Evolutionary conservation across 2,329 filamentous ascomycete species (phyloP).

Genomic region (Thelonectria blattea): DNA sequence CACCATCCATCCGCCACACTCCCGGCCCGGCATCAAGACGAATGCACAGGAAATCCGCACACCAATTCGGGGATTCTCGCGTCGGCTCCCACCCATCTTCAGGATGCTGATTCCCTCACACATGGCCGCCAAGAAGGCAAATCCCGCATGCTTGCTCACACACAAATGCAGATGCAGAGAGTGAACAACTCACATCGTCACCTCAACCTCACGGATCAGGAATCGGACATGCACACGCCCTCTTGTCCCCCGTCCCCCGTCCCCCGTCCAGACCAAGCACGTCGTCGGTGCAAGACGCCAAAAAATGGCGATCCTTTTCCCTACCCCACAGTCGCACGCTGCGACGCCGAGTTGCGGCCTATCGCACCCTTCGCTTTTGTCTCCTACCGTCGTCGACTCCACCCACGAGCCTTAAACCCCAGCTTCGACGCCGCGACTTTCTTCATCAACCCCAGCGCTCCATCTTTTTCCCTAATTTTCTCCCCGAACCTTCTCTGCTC

Average conservation of each 20-base stretch:
- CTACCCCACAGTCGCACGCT: slow-evolving; percentile 39
- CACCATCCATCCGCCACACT: slow-evolving; percentile 6
- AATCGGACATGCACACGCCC: slow-evolving; percentile 7
- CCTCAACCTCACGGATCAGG: not conserved
- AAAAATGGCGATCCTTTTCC: slow-evolving; percentile 28
- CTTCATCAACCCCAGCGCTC: slow-evolving; percentile 29
- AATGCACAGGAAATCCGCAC: not conserved
- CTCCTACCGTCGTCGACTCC: slow-evolving; percentile 29
- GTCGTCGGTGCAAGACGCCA: slow-evolving; percentile 23
- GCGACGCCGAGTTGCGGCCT: slow-evolving; percentile 31
- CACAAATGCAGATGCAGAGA: not conserved
- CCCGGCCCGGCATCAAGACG: not conserved
- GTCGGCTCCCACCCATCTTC: not conserved
- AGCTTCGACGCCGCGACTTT: slow-evolving; percentile 35
- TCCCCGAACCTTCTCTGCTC: slow-evolving; percentile 28
- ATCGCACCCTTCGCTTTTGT: slow-evolving; percentile 35
- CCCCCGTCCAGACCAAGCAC: slow-evolving; percentile 8
- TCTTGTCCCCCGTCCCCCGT: slow-evolving; percentile 14
- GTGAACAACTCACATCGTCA: slow-evolving; percentile 2
- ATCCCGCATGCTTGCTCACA: not conserved
- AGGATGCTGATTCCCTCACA: slow-evolving; percentile 2
- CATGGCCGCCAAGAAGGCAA: not conserved
- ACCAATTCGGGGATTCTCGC: slow-evolving; percentile 1
- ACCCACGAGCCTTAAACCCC: slow-evolving; percentile 37
- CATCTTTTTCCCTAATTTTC: slow-evolving; percentile 28